Conservation (phyloP, 208 protist genomes). For the Naegleria gruberi region DNA sequence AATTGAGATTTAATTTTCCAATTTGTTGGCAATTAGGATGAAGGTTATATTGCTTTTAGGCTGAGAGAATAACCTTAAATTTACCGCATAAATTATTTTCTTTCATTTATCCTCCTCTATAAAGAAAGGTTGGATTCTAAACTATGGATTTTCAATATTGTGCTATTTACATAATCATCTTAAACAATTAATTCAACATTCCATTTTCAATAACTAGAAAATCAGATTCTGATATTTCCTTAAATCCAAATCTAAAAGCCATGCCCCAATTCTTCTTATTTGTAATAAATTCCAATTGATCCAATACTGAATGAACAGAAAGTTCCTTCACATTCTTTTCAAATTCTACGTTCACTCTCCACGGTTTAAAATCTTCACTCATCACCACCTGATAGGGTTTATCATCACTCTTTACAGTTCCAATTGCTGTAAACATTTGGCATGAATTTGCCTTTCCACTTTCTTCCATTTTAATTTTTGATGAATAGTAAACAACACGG, state of each 20-base stretch:
- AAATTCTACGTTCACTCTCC: background rate
- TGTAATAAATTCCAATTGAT: background rate
- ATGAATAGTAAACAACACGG: background rate
- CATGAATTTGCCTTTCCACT: background rate
- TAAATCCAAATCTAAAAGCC: background rate
- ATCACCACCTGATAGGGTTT: background rate
- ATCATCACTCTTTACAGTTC: background rate
- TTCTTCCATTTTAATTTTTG: background rate
- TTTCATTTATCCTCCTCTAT: too few relatives aligned
- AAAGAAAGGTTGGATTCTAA: too few relatives aligned
- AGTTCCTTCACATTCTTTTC: background rate
- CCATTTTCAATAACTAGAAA: background rate
- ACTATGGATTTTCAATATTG: too few relatives aligned
- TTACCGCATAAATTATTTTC: too few relatives aligned
- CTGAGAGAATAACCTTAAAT: too few relatives aligned
- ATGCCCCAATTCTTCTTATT: background rate
- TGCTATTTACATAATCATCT: too few relatives aligned
- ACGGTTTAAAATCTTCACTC: background rate
- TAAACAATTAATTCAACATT: too few relatives aligned
- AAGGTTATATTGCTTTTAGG: too few relatives aligned
- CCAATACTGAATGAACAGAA: background rate
- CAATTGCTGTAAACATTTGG: background rate
- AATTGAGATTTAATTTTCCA: too few relatives aligned
- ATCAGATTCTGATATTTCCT: background rate
- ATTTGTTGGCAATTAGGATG: too few relatives aligned